Base-by-base conservation (phyloP, 306 rosid genomes). In the Pterocarpus santalinus region DNA sequence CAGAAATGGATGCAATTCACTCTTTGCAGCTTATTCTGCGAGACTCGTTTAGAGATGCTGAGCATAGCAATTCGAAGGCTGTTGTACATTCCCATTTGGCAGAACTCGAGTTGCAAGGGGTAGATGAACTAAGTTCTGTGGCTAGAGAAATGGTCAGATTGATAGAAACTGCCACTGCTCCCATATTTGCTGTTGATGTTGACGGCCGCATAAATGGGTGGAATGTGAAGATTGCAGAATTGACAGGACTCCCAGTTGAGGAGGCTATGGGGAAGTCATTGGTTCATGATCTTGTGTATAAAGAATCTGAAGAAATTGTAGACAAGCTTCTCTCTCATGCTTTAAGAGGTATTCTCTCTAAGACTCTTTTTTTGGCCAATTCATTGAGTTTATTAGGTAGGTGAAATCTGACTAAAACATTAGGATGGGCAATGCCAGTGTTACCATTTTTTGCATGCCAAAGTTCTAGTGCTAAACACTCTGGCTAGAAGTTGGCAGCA, bases 91-190 rank as follows among this genome's bases (percentile, higher is more conserved):
- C 93, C n/a, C 85, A 78, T 51, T 41, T 85, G 64, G 87, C 84
- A 33, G 88, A 82, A 16, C 78, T 89, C 13, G 92, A 89, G 79
- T 78, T 90, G 86, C 98, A 92, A 84, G 97, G 97, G 69, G 86
- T 92, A 14, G 94, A 93, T 82, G 99, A 96, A 85, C 92, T 96
- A 56, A 92, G 97, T 87, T 92, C 98, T 14, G 99, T 96, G 73
- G 98, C 99, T 32, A 90, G 98, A 80, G 99, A 96, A 86, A 96
- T 96, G 98, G 98, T 93, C 69, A 90, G 99, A 81, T 83, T 96
- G 90, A 96, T 96, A 56, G 99, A 96, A 88, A 96, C 99, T 33
- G 99, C 99, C 70, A 96, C 99, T 77, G 99, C 94, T 74, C 99
- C 99, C 60, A 96, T 96, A 79, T 90, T 96, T 84, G 98, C 97